phyloP scores from a whole-genome alignment of 106 monocot species.

The Acanthochlamys bracteata region DNA sequence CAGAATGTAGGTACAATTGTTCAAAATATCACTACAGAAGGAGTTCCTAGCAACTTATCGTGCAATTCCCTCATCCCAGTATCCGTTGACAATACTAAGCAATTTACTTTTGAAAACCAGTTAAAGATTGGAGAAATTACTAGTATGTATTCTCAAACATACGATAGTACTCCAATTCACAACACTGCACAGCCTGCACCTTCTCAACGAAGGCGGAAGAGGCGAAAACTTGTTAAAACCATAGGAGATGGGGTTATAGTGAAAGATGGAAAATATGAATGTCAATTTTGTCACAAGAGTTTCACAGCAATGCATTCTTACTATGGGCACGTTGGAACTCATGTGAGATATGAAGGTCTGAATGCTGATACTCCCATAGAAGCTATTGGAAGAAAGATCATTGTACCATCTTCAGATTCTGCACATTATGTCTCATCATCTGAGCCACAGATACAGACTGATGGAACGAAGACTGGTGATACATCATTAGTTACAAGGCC shows the following conservation, averaged over 20 bases:
- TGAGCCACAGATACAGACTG: neutral
- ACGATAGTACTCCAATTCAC: conserved; percentile 23
- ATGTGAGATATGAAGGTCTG: conserved; percentile 48
- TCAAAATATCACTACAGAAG: conserved; percentile 14
- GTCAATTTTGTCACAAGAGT: conserved; percentile 52
- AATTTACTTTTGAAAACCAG: conserved; percentile 9
- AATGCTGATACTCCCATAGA: conserved; percentile 13
- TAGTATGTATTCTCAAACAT: conserved; percentile 19
- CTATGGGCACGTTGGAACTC: conserved; percentile 48
- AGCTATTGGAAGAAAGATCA: conserved; percentile 9
- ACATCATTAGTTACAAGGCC: conserved; percentile 5
- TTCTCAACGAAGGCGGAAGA: conserved; percentile 33
- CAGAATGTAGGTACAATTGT: conserved; percentile 21
- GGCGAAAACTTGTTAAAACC: conserved; percentile 31
- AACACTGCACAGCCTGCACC: conserved; percentile 19
- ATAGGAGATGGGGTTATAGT: conserved; percentile 38
- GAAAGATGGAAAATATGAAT: conserved; percentile 61
- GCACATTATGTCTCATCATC: conserved; percentile 13
- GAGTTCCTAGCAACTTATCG: conserved; percentile 10
- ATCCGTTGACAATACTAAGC: conserved; percentile 13
- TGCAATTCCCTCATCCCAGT: conserved; percentile 9
- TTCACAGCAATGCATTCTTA: conserved; percentile 47
- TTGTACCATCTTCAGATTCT: conserved; percentile 8
- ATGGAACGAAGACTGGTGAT: neutral
- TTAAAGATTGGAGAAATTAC: conserved; percentile 6